Evolutionary conservation across 1,139 yeast species (phyloP), one percentile per base, ranked within the genome.

Genomic region (Geotrichum siamense): DNA sequence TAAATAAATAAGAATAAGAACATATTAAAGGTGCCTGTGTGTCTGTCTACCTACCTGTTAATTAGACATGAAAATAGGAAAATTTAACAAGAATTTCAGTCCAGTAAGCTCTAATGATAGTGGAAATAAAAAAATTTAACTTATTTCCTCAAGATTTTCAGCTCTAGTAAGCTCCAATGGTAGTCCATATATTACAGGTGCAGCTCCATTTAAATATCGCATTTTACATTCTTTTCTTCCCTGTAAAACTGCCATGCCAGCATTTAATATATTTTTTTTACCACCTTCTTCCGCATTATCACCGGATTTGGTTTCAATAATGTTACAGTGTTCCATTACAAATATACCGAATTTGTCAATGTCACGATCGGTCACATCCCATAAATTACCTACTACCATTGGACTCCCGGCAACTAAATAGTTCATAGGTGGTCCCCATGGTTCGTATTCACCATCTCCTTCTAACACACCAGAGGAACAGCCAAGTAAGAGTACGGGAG

Each of bases 341-440:
- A 74, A 65, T 10, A 71, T 50, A 37, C 87, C 82, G 55, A 87
- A 86, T 54, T 71, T 72, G 62, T 91, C 97, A 44, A 87, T 85
- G 60, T 91, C 98, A 55, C 84, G 87, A 61, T 91, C 98, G 0
- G 97, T 91, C 3, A 91, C 97, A 62, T 87, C 96, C 98, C 98
- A 91, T 51, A 91, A 65, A 57, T 86, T 87, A 0, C 86, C 96
- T 34, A 91, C 65, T 1, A 86, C 72, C 78, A 83, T 73, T 0
- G 94, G 93, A 38, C 86, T 76, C 0, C 94, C 94, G 26, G 91
- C 91, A 3, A 74, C 67, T 28, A 89, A 60, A 71, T 89, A 87
- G 44, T 82, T 79, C 53, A 76, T 73, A 0, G 85, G 74, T 5
- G 87, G 82, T 0, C 97, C 96, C 56, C 74, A 72, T 0, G 94